Conservation (phyloP, 148 eudicot genomes). For the Vaccinium macrocarpon region DNA sequence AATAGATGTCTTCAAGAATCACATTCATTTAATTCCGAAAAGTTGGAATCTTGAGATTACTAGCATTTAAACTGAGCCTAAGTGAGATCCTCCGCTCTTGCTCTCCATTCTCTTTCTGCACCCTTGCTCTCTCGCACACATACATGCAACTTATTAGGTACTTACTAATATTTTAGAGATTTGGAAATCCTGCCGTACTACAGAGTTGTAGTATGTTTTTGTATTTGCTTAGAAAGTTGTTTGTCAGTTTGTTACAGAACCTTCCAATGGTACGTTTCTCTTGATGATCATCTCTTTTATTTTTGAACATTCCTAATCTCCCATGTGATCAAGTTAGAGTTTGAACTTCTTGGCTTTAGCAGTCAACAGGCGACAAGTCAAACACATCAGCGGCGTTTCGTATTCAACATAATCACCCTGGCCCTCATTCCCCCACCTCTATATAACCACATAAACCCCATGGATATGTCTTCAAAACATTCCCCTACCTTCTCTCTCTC, state of each 20-base stretch:
- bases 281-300: neutral
- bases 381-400: neutral
- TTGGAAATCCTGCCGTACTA: no score
- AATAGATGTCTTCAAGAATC: no score
- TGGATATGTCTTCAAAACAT: neutral
- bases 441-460: neutral
- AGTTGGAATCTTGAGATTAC: no score
- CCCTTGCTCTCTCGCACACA: no score
- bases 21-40: no score
- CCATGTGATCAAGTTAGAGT: no score
- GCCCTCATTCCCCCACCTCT: neutral
- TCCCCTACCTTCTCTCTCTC: neutral
- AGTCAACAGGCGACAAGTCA: conserved; percentile 6
- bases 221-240: neutral
- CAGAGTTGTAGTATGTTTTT: no score
- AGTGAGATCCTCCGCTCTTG: no score
- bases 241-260: neutral
- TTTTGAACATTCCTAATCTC: neutral
- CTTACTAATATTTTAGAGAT: no score
- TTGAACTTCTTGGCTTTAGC: neutral
- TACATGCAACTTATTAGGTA: no score
- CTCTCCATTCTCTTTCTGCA: no score
- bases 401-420: neutral
- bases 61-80: no score
- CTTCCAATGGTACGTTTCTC: neutral